Evolutionary conservation across 2,329 filamentous ascomycete genomes (phyloP).

Genomic region (Fusarium avenaceum): DNA sequence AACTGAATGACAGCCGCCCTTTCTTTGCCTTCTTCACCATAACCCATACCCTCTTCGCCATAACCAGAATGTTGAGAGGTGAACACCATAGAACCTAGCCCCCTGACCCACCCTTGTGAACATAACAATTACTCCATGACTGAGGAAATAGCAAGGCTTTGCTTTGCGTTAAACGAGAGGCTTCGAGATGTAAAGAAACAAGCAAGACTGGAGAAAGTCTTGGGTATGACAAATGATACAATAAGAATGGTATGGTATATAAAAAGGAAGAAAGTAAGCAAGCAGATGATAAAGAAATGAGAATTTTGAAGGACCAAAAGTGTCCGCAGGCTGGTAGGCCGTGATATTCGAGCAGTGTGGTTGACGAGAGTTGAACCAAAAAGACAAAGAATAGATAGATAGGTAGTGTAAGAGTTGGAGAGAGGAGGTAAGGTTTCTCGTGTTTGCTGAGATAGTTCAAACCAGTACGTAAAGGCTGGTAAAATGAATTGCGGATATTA

Average conservation of each 20-base stretch:
- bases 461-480: constrained; percentile 7
- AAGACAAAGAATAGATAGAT: constrained; percentile 4
- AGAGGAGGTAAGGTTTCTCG: neutral
- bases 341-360: neutral
- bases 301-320: constrained; percentile 6
- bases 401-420: too few relatives aligned
- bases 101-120: constrained; percentile 23
- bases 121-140: constrained; percentile 33
- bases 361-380: constrained; percentile 14
- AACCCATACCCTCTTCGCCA: constrained; percentile 8
- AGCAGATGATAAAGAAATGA: neutral
- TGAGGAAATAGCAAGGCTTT: constrained; percentile 18
- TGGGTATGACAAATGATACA: constrained; percentile 42
- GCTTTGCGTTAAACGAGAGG: constrained; percentile 19
- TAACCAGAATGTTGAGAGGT: constrained; percentile 6
- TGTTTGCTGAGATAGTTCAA: too few relatives aligned
- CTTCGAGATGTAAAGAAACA: constrained; percentile 9
- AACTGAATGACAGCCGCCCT: constrained; percentile 1
- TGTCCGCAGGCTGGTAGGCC: neutral
- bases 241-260: constrained; percentile 42
- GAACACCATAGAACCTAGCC: constrained; percentile 15
- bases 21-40: neutral
- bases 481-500: constrained; percentile 8
- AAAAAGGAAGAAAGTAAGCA: constrained; percentile 5
- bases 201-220: constrained; percentile 23